Conservation (phyloP, 371 early-diverging fungal species). For the Blakeslea trispora region DNA sequence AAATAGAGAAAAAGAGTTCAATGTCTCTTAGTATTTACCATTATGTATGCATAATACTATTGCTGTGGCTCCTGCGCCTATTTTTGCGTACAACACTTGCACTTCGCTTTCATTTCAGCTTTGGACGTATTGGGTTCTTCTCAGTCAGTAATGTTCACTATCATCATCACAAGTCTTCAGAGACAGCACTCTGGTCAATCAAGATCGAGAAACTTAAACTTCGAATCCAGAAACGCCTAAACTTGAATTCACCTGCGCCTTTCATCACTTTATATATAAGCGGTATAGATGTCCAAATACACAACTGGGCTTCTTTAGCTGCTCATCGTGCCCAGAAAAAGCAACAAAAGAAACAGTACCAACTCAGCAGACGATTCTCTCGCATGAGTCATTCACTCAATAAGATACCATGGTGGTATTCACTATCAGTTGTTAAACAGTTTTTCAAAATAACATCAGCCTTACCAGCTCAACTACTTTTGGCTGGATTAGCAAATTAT, state of each 20-base stretch:
- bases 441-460: conserved; percentile 45
- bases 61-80: conserved; percentile 7
- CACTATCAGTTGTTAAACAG: conserved; percentile 44
- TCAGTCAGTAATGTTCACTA: conserved; percentile 45
- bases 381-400: conserved; percentile 32
- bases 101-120: conserved; percentile 40
- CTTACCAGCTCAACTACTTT: conserved; percentile 49
- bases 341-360: conserved; percentile 5
- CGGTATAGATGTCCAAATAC: conserved; percentile 29
- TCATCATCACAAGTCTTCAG: conserved; percentile 27
- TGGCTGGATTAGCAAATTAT: conserved; percentile 55
- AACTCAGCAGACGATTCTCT: conserved; percentile 32
- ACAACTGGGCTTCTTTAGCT: conserved; percentile 21
- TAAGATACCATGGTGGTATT: conserved; percentile 52
- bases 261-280: conserved; percentile 42
- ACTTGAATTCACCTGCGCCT: conserved; percentile 23
- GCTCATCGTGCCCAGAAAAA: conserved; percentile 7
- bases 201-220: conserved; percentile 47
- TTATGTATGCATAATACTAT: conserved; percentile 12
- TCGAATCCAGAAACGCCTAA: conserved; percentile 31
- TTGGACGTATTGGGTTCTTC: conserved; percentile 46
- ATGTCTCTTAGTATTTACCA: conserved; percentile 23
- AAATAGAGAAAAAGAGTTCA: not conserved
- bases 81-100: conserved; percentile 23
- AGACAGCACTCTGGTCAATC: conserved; percentile 27